These are phyloP conservation scores for Rhazya stricta DNA, from an alignment of 257 asterid species.

Conservation along the genomic window DNA sequence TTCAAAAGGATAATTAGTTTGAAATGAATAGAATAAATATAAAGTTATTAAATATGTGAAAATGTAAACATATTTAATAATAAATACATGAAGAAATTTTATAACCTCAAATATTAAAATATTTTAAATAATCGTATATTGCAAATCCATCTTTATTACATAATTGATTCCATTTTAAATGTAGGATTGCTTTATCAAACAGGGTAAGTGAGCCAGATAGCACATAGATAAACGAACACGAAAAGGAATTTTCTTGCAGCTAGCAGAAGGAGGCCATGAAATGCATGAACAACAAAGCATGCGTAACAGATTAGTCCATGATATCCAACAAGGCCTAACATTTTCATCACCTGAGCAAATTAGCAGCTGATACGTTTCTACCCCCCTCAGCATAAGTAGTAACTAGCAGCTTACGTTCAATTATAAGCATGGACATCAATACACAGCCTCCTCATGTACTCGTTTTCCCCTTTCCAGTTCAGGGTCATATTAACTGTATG, in stretches of 20 bases:
- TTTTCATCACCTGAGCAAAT: not conserved
- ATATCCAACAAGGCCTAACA: not conserved
- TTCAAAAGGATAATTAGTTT: no score
- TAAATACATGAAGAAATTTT: no score
- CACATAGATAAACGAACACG: not conserved
- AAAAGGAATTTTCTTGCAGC: not conserved
- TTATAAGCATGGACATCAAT: not conserved
- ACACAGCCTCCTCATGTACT: slow-evolving; percentile 19
- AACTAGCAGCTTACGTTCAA: not conserved
- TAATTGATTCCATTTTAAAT: no score
- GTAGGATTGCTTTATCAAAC: no score
- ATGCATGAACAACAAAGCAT: not conserved
- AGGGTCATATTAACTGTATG: slow-evolving; percentile 34
- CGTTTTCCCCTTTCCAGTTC: slow-evolving; percentile 28
- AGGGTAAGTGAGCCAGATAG: no score
- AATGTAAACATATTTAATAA: no score
- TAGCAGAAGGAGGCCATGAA: not conserved
- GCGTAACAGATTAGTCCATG: not conserved
- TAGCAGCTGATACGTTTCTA: not conserved
- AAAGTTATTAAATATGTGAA: no score
- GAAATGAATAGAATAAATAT: no score
- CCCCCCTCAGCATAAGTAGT: not conserved
- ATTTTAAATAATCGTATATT: no score
- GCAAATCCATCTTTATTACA: no score
- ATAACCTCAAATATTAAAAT: no score